Evolutionary conservation across 352 stramenopile genomes (phyloP).

Genomic region (Phytophthora aleatoria): DNA sequence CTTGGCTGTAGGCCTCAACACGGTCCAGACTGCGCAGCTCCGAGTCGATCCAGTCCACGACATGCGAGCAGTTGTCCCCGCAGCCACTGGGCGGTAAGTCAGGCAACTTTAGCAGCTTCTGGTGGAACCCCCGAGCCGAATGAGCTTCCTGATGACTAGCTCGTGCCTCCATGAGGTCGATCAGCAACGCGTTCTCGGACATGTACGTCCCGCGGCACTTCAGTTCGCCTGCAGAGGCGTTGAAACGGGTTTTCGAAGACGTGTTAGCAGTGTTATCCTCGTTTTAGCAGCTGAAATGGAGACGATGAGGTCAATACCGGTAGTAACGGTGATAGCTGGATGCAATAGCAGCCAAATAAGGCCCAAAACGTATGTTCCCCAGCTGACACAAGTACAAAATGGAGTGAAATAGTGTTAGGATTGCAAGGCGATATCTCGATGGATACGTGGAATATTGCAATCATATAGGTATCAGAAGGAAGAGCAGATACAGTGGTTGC

Average conservation of each 20-base stretch:
- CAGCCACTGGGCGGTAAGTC: constrained; percentile 43
- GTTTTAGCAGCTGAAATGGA: not conserved
- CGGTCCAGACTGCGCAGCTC: constrained; percentile 57
- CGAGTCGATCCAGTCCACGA: constrained; percentile 66
- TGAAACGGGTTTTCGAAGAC: not conserved
- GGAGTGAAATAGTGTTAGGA: constrained; percentile 1
- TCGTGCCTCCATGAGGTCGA: constrained; percentile 69
- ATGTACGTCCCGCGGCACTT: constrained; percentile 89
- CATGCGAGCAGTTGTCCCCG: constrained; percentile 44
- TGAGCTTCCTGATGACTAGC: constrained; percentile 46
- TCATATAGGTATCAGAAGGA: constrained; percentile 2
- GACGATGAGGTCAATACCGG: constrained; percentile 33
- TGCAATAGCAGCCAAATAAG: constrained; percentile 84
- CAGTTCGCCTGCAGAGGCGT: constrained; percentile 48
- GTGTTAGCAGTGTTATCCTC: not conserved
- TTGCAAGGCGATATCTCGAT: not conserved
- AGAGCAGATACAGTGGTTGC: not conserved
- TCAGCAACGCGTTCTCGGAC: constrained; percentile 88
- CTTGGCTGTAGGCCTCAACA: constrained; percentile 64
- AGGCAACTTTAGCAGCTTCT: constrained; percentile 42
- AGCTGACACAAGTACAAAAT: constrained; percentile 39
- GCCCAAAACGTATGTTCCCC: constrained; percentile 67
- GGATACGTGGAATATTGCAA: not conserved
- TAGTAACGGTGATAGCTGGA: constrained; percentile 77
- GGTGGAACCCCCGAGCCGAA: constrained; percentile 38